Percentiles rank a stretch among this genome's conserved stretches.
These are phyloP conservation scores for Diaporthe australafricana DNA, from an alignment of 2,329 filamentous ascomycete genomes.

Conservation along the genomic window DNA sequence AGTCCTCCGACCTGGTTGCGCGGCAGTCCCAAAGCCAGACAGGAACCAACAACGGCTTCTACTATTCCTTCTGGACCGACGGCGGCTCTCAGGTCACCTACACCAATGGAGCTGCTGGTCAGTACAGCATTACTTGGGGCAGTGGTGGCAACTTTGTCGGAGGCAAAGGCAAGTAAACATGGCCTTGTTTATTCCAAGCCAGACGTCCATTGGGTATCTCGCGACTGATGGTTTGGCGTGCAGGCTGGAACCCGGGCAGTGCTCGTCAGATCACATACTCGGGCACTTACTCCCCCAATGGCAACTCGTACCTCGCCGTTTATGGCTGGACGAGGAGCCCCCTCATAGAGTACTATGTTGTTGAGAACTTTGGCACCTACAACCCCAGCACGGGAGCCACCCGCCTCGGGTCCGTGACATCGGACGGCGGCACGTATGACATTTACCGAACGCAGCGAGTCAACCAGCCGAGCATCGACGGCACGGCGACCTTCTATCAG, in stretches of 20 bases:
- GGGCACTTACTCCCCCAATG: constrained; percentile 41
- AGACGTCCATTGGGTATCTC: too few species aligned
- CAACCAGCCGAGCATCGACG: constrained; percentile 59
- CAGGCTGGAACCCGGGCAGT: constrained; percentile 39
- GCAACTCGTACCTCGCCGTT: constrained; percentile 44
- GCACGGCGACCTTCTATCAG: constrained; percentile 61
- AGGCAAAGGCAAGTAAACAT: constrained; percentile 58
- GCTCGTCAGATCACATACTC: constrained; percentile 41
- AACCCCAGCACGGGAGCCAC: constrained; percentile 52
- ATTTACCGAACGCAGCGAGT: constrained; percentile 49
- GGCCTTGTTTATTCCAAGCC: constrained; percentile 41
- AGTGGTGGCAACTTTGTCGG: constrained; percentile 61
- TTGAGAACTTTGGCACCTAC: constrained; percentile 56
- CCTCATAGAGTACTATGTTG: constrained; percentile 51
- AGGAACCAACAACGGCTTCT: constrained; percentile 68
- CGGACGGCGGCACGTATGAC: constrained; percentile 51
- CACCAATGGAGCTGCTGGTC: constrained; percentile 63
- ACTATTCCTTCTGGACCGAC: constrained; percentile 72
- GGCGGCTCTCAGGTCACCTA: constrained; percentile 62
- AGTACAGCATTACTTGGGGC: constrained; percentile 62
- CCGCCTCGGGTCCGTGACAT: constrained; percentile 47
- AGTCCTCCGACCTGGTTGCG: constrained; percentile 11
- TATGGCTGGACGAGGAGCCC: constrained; percentile 55
- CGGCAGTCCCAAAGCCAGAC: constrained; percentile 43
- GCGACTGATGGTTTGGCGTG: background rate